A percentile compares a stretch with the other conserved stretches of the same genome.
Conservation (phyloP, 495 filamentous ascomycete species). For the Penicillium subrubescens region DNA sequence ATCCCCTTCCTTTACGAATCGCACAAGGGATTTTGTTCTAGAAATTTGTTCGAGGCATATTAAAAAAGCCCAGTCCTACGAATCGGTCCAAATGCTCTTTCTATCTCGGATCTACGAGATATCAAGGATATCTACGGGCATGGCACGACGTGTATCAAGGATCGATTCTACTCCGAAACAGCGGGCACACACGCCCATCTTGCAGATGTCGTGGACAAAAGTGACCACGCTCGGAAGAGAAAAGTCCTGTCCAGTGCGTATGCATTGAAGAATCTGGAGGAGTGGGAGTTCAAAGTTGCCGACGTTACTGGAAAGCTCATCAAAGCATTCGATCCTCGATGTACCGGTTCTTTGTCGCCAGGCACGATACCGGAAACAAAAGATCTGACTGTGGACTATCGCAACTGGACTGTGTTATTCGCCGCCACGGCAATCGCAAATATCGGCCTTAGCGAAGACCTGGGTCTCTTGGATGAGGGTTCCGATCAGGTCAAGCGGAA, state of each 20-base stretch:
- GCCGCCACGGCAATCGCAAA: slow-evolving; percentile 47
- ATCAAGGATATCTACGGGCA: slow-evolving; percentile 58
- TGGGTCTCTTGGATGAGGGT: slow-evolving; percentile 43
- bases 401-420: slow-evolving; percentile 32
- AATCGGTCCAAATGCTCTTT: slow-evolving; percentile 50
- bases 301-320: slow-evolving; percentile 40
- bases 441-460: slow-evolving; percentile 36
- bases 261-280: slow-evolving; percentile 50
- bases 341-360: background rate
- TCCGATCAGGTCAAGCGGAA: slow-evolving; percentile 37
- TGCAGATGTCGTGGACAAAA: slow-evolving; percentile 41
- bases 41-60: slow-evolving; percentile 37
- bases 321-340: slow-evolving; percentile 28
- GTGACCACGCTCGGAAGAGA: slow-evolving; percentile 44
- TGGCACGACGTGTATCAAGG: slow-evolving; percentile 46
- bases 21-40: slow-evolving; percentile 31
- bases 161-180: slow-evolving; percentile 39
- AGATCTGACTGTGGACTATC: slow-evolving; percentile 33
- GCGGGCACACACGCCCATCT: slow-evolving; percentile 41
- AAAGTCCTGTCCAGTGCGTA: slow-evolving; percentile 47
- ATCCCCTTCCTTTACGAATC: slow-evolving; percentile 39
- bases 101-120: slow-evolving; percentile 36
- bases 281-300: slow-evolving; percentile 53
- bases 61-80: slow-evolving; percentile 45
- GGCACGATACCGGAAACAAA: slow-evolving; percentile 3